Percentiles rank a stretch among this genome's conserved stretches.
phyloP scores from a whole-genome alignment of 179 eudicot species.

The Beta corolliflora region DNA sequence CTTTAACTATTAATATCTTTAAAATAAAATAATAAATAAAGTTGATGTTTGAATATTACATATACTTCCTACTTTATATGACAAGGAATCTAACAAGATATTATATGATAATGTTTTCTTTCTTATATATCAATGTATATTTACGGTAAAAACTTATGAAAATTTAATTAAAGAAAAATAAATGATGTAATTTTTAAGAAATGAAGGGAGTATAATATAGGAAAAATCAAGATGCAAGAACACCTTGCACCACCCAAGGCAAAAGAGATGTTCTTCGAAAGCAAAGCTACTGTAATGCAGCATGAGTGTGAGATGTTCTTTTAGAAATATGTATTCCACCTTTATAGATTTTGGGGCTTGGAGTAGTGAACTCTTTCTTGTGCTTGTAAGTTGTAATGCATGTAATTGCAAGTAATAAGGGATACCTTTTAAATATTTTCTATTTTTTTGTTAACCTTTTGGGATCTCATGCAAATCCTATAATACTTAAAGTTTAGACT shows the following conservation, averaged over 20 bases:
- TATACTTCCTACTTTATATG: too few species aligned
- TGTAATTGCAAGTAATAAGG: conserved; percentile 18
- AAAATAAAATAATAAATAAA: too few species aligned
- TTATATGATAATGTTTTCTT: too few species aligned
- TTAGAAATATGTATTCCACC: conserved; percentile 1
- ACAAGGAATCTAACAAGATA: too few species aligned
- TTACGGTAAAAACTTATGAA: too few species aligned
- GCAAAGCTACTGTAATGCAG: conserved; percentile 42
- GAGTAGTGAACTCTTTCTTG: conserved; percentile 12
- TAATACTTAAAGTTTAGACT: neutral
- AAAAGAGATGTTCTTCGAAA: conserved; percentile 47
- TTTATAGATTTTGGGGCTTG: conserved; percentile 32
- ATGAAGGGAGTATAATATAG: too few species aligned
- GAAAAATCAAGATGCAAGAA: conserved; percentile 25
- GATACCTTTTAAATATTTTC: neutral
- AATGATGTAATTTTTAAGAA: too few species aligned
- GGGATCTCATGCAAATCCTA: conserved; percentile 7
- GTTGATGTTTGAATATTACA: too few species aligned
- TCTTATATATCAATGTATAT: too few species aligned
- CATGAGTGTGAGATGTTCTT: conserved; percentile 33
- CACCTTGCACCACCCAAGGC: conserved; percentile 41
- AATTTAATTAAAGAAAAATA: too few species aligned
- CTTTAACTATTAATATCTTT: too few species aligned
- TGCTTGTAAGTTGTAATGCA: conserved; percentile 4
- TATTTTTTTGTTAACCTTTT: neutral